A percentile compares a stretch with the other conserved stretches of the same genome.
Evolutionary conservation across 805 yeast genomes (phyloP).

Genomic region (Ogataea glucozyma): DNA sequence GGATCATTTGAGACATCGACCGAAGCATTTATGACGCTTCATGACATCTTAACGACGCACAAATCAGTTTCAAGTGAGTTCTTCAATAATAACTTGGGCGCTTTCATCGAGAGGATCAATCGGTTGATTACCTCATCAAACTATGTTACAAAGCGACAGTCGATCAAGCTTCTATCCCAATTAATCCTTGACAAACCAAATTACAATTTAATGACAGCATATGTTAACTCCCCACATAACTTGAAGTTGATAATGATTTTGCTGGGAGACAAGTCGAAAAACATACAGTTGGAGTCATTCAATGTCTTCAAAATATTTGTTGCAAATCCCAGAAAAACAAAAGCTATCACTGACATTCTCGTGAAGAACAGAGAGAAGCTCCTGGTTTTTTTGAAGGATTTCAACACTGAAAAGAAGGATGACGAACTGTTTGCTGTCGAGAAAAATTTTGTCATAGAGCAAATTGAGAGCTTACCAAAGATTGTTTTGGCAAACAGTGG

Average conservation of each 20-base stretch:
- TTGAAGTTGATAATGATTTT: conserved; percentile 84
- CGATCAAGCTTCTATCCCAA: conserved; percentile 72
- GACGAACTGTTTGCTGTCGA: conserved; percentile 74
- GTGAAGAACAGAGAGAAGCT: conserved; percentile 81
- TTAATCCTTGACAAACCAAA: conserved; percentile 72
- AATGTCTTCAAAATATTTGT: conserved; percentile 92
- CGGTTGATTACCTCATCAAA: conserved; percentile 71
- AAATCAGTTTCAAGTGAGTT: conserved; percentile 71
- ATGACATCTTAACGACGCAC: conserved; percentile 68
- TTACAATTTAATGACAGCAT: conserved; percentile 68
- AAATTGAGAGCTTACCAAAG: conserved; percentile 71
- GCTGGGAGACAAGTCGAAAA: conserved; percentile 84
- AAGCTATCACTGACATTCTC: conserved; percentile 75
- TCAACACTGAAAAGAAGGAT: conserved; percentile 61
- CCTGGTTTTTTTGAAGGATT: conserved; percentile 63
- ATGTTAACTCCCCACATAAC: conserved; percentile 79
- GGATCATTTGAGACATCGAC: conserved; percentile 88
- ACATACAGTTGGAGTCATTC: conserved; percentile 87
- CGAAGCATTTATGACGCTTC: conserved; percentile 79
- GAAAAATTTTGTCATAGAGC: conserved; percentile 73
- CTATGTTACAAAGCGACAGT: conserved; percentile 91
- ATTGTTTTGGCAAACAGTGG: conserved; percentile 32
- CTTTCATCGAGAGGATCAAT: conserved; percentile 65
- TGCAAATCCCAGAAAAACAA: conserved; percentile 92
- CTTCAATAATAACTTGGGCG: conserved; percentile 54